These are phyloP conservation scores for Erodium chrysanthum DNA, from an alignment of 441 rosid species.

Conservation along the genomic window DNA sequence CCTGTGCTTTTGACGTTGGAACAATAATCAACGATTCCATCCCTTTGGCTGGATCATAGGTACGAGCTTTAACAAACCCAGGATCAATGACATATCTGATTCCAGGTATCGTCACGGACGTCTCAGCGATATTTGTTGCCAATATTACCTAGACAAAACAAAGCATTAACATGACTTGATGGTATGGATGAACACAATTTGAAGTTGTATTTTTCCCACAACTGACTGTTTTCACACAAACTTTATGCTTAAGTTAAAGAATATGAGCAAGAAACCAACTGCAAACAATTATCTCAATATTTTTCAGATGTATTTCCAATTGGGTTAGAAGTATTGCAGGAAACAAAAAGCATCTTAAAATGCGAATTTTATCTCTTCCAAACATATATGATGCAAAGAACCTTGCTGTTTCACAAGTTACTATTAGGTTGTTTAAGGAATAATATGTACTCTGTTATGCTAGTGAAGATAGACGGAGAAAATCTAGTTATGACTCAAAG, in stretches of 20 bases:
- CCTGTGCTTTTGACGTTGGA: constrained; percentile 88
- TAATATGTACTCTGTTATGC: too few species aligned
- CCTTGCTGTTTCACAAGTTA: neutral
- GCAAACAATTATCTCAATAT: neutral
- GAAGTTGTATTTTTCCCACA: neutral
- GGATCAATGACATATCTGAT: constrained; percentile 85
- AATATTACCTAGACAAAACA: constrained; percentile 52
- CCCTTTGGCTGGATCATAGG: constrained; percentile 74
- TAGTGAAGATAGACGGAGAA: too few species aligned
- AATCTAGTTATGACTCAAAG: too few species aligned
- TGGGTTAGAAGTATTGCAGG: neutral
- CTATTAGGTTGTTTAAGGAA: neutral
- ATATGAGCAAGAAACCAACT: neutral
- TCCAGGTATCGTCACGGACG: constrained; percentile 93
- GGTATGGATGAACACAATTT: neutral
- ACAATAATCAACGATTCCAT: constrained; percentile 70
- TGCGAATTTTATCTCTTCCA: neutral
- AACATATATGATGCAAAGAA: neutral
- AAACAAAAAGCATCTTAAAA: neutral
- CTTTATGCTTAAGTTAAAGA: too few species aligned
- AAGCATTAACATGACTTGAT: constrained; percentile 7
- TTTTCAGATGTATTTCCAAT: neutral
- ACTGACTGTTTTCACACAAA: too few species aligned
- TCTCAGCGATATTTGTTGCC: constrained; percentile 95
- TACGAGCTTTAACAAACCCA: constrained; percentile 85